Base-by-base conservation (phyloP, 371 early-diverging fungal genomes). In the Mortierella sp. region DNA sequence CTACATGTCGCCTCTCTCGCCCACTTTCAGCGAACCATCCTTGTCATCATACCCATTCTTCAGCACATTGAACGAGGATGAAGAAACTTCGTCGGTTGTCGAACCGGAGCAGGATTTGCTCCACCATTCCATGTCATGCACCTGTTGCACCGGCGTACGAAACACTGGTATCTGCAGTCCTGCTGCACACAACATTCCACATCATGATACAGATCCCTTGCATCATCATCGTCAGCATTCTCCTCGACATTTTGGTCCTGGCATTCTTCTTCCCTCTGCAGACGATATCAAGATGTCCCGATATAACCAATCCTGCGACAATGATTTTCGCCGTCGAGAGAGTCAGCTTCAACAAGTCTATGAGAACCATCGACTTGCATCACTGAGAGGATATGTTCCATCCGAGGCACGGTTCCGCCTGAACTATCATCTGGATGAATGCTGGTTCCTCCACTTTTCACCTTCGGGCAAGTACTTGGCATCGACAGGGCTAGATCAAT, bases 371-470 rank as follows among this genome's bases (percentile, higher is more conserved):
- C 63, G 68, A 12, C 40, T 60, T 12, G 48, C 56, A 2, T 52
- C 43, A 6, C 39, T 68, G 29, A 58, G 49, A 40, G 76, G 68
- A 40, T 49, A 54, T 39, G 34, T 68, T 19, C 76, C 76, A 0
- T 43, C 57, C 1, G 68, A 68, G 24, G 57, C 68, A 17, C 68
- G 76, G 25, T 47, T 48, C 17, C 68, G 68, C 1, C 29, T 76
- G 37, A 64, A 43, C n/a, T 76, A 63, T 50, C 76, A 76, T 47
- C 52, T 76, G 49, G 76, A 76, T 24, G 76, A 76, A 21, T 76
- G 76, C 39, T 76, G 76, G 76, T 64, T 68, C 24, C 54, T 76
- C 17, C 43, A 64, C 27, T 76, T 76, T 68, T 67, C 76, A 25
- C 76, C 76, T 40, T 56, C 64, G n/a, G 76, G 76, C 25, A 29